Evolutionary conservation across 1,284 basidiomycete genomes (phyloP).

Genomic region (Microbotryomycetes sp.): DNA sequence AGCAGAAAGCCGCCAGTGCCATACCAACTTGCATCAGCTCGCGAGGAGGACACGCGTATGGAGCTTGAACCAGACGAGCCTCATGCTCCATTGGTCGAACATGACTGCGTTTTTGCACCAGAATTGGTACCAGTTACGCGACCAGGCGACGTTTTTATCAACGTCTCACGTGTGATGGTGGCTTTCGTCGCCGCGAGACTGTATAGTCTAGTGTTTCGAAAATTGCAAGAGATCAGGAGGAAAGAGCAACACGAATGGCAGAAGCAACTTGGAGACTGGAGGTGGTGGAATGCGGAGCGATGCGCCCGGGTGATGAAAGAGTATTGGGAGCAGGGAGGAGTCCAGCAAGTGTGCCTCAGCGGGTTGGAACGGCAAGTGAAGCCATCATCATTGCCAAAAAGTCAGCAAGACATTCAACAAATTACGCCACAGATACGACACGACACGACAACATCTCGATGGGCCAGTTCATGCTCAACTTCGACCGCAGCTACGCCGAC

Average conservation of each 20-base stretch:
- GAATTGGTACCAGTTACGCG: neutral
- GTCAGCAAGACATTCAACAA: neutral
- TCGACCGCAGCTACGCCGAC: neutral
- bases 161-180: constrained; percentile 10
- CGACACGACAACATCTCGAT: neutral
- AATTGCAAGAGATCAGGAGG: neutral
- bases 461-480: neutral
- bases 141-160: constrained; percentile 14
- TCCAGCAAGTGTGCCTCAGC: constrained; percentile 3
- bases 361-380: constrained; percentile 7
- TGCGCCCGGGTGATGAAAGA: neutral
- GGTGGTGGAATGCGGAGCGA: constrained; percentile 8
- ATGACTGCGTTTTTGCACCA: neutral
- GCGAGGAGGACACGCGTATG: neutral
- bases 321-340: constrained; percentile 22
- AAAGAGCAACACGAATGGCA: neutral
- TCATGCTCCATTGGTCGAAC: neutral
- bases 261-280: constrained; percentile 18
- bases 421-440: too few relatives aligned
- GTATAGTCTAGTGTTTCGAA: constrained; percentile 5
- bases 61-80: constrained; percentile 12
- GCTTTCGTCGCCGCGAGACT: constrained; percentile 17
- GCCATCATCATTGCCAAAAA: too few relatives aligned
- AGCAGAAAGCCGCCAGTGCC: neutral
- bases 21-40: neutral